Conservation (phyloP, 2,329 filamentous ascomycete genomes). For the Didymosphaeria variabile region DNA sequence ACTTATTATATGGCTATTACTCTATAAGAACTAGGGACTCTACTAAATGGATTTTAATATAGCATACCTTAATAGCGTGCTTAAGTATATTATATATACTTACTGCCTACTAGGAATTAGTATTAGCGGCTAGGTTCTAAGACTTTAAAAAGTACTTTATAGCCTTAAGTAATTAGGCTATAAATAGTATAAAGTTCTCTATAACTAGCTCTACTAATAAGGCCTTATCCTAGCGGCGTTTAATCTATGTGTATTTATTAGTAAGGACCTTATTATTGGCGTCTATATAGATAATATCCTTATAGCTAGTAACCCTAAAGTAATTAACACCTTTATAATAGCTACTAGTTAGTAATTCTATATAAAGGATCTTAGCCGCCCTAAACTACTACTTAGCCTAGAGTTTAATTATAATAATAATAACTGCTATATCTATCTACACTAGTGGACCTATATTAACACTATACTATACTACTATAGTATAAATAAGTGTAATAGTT, state of each 20-base stretch:
- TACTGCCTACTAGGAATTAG: too few relatives aligned
- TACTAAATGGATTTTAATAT: too few relatives aligned
- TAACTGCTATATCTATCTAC: neutral
- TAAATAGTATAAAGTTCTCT: too few relatives aligned
- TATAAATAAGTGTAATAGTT: constrained; percentile 14
- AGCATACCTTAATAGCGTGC: too few relatives aligned
- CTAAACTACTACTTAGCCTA: constrained; percentile 12
- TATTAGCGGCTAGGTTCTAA: too few relatives aligned
- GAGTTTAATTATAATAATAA: constrained; percentile 14
- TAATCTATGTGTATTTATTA: constrained; percentile 17
- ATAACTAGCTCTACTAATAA: too few relatives aligned
- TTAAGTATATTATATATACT: too few relatives aligned
- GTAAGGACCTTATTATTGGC: constrained; percentile 16
- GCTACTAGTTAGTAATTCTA: constrained; percentile 10
- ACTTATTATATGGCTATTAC: too few relatives aligned
- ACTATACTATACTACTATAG: constrained; percentile 10
- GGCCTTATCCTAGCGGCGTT: neutral
- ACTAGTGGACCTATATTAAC: constrained; percentile 6
- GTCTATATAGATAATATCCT: constrained; percentile 26
- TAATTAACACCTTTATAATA: constrained; percentile 1
- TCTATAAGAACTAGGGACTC: too few relatives aligned
- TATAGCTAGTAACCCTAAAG: constrained; percentile 2
- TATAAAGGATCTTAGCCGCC: constrained; percentile 20
- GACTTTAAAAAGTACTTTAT: too few relatives aligned
- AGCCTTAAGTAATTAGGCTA: too few relatives aligned